Evolutionary conservation across 768 basidiomycete species (phyloP), one percentile per base, ranked within the genome.

Genomic region (Lactifluus volemus): DNA sequence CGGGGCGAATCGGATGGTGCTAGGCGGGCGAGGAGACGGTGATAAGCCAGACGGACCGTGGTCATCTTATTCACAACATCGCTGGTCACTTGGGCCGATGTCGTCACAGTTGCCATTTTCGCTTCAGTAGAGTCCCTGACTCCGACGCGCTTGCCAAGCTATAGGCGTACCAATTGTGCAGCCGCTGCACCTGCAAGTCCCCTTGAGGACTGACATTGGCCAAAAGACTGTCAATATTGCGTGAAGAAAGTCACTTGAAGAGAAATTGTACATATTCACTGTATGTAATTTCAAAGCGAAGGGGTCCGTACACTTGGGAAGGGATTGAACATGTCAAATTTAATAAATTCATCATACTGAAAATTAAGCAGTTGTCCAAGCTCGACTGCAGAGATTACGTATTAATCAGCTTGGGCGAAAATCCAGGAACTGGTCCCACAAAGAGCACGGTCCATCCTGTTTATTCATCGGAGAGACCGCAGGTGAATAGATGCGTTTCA

Each of bases 141-240:
- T 85, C 84, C 4, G 83, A 89, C 72, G 81, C 88, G 63, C 78
- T 98, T 66, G 90, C 91, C n/a, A 80, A 79, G 88, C 83, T 2
- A 78, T 94, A 54, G 84, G 84, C 45, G 76, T 80, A 51, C 75
- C 81, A 2, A 68, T 73, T 2, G 85, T 84, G n/a, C 64, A 72
- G 55, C 88, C 89, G 12, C 76, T 91, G 84, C 83, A 72, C 72
- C 86, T 15, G 88, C 85, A 1, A 53, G 63, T 82, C 60, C 77
- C 75, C 53, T 86, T 83, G 77, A 78, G 66, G 60, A 57, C 62
- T 30, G 66, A 66, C 50, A 53, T 64, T 19, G 62, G 62, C 30
- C 38, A 53, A 14, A 15, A 44, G 38, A 25, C 25, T 25, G 61
- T 53, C 25, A 4, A 36, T 5, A 11, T 49, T 19, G 39, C 32